These are phyloP conservation scores for Helotiales sp. DNA, from an alignment of 2,329 filamentous ascomycete species.

Conservation along the genomic window DNA sequence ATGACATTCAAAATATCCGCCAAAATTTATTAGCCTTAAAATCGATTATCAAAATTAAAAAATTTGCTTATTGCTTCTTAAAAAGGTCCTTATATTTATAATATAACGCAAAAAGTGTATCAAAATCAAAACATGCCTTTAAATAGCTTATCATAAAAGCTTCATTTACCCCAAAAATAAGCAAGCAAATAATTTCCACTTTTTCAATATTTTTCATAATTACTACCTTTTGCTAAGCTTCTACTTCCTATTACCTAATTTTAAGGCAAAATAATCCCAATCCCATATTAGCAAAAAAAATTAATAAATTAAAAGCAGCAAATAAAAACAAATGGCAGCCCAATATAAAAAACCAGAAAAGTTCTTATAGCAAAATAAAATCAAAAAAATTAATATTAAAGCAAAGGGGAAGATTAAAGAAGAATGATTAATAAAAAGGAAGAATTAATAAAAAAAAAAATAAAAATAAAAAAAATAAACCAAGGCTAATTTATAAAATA, in stretches of 20 bases:
- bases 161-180: not conserved
- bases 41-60: conserved; percentile 15
- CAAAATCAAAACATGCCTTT: not conserved
- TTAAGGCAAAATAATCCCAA: not conserved
- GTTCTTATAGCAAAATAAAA: not conserved
- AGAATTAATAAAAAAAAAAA: not conserved
- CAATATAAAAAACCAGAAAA: not conserved
- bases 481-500: conserved; percentile 1
- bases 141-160: not conserved
- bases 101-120: not conserved
- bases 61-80: conserved; percentile 2
- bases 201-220: not conserved
- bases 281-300: not conserved
- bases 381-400: not conserved
- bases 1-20: conserved; percentile 23
- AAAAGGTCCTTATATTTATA: not conserved
- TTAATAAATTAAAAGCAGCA: not conserved
- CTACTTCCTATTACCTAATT: not conserved
- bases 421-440: not conserved
- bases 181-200: conserved; percentile 3
- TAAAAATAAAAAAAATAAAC: not conserved
- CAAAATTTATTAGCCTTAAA: conserved; percentile 28
- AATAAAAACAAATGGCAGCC: not conserved
- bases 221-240: not conserved
- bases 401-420: not conserved